Evolutionary conservation across 257 asterid genomes (phyloP), one percentile per base, ranked within the genome.

Genomic region (Nicotiana benthamiana): DNA sequence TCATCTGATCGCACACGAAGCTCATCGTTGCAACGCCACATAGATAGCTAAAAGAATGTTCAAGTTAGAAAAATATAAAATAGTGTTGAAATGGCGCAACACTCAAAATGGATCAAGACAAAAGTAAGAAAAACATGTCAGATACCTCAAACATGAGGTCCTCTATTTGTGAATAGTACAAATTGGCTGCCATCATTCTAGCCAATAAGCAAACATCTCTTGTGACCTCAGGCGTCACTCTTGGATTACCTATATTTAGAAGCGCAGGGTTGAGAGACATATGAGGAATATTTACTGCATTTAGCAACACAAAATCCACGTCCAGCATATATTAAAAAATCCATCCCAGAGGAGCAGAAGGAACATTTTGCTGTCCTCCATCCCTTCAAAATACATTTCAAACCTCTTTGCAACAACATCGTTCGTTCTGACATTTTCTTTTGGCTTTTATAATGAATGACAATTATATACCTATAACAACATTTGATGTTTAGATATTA

Each of bases 91-190:
- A 24, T 28, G 5, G 2, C 6, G 40, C 6, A 12, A 26, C 6
- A 13, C 79, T 13, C 61, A 4, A 74, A 24, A 1, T 26, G 43
- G 57, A 74, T 9, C 26, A 8, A 74, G 62, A 48, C 43, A 48
- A 48, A 74, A 74, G 43, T 74, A 4, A 3, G 75, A 54, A 75
- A 59, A 20, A 62, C 5, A 6, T 30, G 80, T 70, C 79, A 28
- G 30, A 13, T 84, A 94, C 97, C 98, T 93, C 97, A 88, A 94
- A 94, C 98, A 94, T 93, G 80, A 94, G 93, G 75, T 94, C 98
- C 89, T 94, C 98, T 13, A 94, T 94, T 87, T 89, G 96, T 40
- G 98, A 93, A 83, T 89, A 94, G 90, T 94, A 92, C 86, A 94
- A 85, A 86, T 88, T 88, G 56, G 89, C 87, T 75, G 91, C 91